These are phyloP conservation scores for Brassica incana DNA, from an alignment of 345 rosid species.

Conservation along the genomic window DNA sequence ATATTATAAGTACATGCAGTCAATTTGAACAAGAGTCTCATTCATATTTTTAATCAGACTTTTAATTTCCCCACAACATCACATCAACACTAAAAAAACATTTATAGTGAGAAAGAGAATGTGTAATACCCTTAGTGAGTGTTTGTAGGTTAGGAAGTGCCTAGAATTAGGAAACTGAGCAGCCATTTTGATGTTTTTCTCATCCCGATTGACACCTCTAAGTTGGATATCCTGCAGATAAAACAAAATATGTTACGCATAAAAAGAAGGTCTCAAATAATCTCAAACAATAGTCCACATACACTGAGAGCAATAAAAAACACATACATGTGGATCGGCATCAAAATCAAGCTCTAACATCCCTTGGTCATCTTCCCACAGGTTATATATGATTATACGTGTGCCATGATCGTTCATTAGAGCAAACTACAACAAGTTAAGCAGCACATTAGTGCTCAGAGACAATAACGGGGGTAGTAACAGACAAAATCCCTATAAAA, in stretches of 20 bases:
- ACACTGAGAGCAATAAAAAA: conserved; percentile 4
- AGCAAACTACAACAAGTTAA: conserved; percentile 56
- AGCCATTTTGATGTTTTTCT: conserved; percentile 89
- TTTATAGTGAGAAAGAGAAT: conserved; percentile 16
- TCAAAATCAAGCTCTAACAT: conserved; percentile 82
- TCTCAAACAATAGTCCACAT: not conserved
- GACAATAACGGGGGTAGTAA: not conserved
- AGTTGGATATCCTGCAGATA: conserved; percentile 88
- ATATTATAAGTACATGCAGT: not conserved
- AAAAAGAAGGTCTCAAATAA: not conserved
- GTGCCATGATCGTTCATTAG: conserved; percentile 79
- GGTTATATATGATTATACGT: conserved; percentile 76
- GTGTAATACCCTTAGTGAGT: conserved; percentile 78
- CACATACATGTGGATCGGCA: conserved; percentile 63
- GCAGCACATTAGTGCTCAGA: conserved; percentile 1
- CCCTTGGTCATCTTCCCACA: conserved; percentile 97
- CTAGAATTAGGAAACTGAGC: conserved; percentile 71
- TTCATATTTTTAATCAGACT: not conserved
- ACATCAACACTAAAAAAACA: not conserved
- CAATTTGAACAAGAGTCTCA: not conserved
- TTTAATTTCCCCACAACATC: not conserved
- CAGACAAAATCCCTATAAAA: not conserved
- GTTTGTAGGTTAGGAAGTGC: conserved; percentile 81
- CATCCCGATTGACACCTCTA: conserved; percentile 94
- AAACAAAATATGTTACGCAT: not conserved